phyloP scores from a whole-genome alignment of 345 rosid genomes.

The Bruguiera sexangula region DNA sequence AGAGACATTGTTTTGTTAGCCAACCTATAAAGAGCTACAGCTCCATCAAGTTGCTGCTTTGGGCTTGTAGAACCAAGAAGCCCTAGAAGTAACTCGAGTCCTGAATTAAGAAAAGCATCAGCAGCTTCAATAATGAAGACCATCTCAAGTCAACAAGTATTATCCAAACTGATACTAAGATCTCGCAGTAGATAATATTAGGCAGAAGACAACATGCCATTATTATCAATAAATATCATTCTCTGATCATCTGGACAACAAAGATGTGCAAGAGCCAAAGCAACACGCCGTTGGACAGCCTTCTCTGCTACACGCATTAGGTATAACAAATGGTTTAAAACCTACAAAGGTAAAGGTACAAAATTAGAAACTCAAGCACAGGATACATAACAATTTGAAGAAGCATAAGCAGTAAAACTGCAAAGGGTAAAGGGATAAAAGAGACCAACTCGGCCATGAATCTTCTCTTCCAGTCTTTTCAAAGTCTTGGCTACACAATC shows the following conservation, averaged over 20 bases:
- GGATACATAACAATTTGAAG: slow-evolving; percentile 3
- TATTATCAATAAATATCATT: slow-evolving; percentile 74
- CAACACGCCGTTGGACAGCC: slow-evolving; percentile 77
- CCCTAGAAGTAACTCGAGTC: slow-evolving; percentile 80
- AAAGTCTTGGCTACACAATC: slow-evolving; percentile 96
- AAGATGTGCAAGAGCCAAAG: slow-evolving; percentile 95
- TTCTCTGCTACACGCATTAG: slow-evolving; percentile 85
- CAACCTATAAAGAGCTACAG: slow-evolving; percentile 80
- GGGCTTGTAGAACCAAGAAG: slow-evolving; percentile 75
- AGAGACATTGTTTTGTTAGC: slow-evolving; percentile 81
- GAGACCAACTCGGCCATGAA: slow-evolving; percentile 82
- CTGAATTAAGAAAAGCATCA: slow-evolving; percentile 39
- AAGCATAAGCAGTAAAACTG: not conserved
- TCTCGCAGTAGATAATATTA: not conserved
- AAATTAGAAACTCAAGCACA: slow-evolving; percentile 11
- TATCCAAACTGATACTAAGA: not conserved
- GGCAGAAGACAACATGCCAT: slow-evolving; percentile 47
- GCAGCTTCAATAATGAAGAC: slow-evolving; percentile 16
- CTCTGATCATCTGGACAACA: slow-evolving; percentile 85
- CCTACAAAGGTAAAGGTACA: slow-evolving; percentile 46
- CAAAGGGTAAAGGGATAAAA: slow-evolving; percentile 1
- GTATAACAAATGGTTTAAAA: slow-evolving; percentile 76
- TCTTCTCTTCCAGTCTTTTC: slow-evolving; percentile 96
- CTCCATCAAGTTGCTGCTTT: slow-evolving; percentile 92
- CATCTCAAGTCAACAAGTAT: slow-evolving; percentile 13